Evolutionary conservation across 1,284 basidiomycete species (phyloP).

Genomic region (Leccinum huronense): DNA sequence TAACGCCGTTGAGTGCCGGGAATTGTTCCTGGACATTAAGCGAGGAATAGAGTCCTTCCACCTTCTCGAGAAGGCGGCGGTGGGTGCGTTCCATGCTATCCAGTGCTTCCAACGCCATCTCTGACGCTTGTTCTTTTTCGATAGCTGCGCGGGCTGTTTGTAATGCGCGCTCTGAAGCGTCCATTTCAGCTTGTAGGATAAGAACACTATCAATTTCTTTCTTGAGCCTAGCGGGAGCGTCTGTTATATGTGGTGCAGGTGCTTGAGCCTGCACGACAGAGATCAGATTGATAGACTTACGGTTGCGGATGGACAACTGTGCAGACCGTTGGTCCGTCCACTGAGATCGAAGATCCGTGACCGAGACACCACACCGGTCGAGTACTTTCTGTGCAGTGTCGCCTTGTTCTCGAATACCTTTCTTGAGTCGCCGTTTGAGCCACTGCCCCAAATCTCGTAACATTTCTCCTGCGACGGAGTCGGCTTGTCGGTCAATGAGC

Average conservation of each 20-base stretch:
- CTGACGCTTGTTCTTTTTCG: not conserved
- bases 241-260: not conserved
- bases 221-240: not conserved
- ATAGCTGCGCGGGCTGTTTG: not conserved
- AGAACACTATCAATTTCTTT: not conserved
- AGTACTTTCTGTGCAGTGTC: not conserved
- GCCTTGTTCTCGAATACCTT: not conserved
- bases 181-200: not conserved
- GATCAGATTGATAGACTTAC: not conserved
- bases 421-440: not conserved
- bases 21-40: not conserved
- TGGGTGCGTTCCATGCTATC: not conserved
- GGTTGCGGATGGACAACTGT: not conserved
- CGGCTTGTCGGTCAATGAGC: not conserved
- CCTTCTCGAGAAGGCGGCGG: not conserved
- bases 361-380: not conserved
- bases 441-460: not conserved
- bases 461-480: not conserved
- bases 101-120: not conserved
- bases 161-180: not conserved
- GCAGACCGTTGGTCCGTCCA: not conserved
- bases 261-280: no score
- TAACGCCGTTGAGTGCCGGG: not conserved
- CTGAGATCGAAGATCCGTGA: not conserved
- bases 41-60: not conserved